A percentile compares a stretch with the other conserved stretches of the same genome.
Evolutionary conservation across 495 filamentous ascomycete species (phyloP).

Genomic region (Lineolata rhizophorae): DNA sequence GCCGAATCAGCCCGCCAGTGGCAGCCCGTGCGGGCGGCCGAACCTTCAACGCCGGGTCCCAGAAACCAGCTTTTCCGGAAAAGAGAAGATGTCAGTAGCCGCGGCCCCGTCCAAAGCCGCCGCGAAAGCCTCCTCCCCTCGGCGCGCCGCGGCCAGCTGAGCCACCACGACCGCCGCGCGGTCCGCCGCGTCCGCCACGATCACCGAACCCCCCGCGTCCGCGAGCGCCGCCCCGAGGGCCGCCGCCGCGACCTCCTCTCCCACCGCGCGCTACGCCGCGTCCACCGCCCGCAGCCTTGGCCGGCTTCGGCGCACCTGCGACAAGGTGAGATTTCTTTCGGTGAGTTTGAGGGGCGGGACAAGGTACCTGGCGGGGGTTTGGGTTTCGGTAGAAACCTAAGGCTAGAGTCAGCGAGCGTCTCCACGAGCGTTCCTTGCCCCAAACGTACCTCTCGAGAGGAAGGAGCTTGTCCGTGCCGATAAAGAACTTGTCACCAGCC

Average conservation of each 20-base stretch:
- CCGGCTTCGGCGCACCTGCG: slow-evolving; percentile 31
- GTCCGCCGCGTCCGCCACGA: slow-evolving; percentile 4
- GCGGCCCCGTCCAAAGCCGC: slow-evolving; percentile 1
- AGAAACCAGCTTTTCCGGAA: too few relatives aligned
- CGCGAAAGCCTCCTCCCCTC: background rate
- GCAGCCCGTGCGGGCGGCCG: too few relatives aligned
- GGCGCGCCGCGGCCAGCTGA: slow-evolving; percentile 8
- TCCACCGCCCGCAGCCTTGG: slow-evolving; percentile 28
- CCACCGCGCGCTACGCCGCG: slow-evolving; percentile 19
- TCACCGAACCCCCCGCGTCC: slow-evolving; percentile 5
- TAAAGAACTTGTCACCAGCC: slow-evolving; percentile 88
- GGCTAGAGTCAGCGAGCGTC: background rate
- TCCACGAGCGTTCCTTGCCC: background rate
- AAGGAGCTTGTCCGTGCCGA: slow-evolving; percentile 80
- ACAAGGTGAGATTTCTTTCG: background rate
- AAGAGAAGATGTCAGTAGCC: slow-evolving; percentile 2
- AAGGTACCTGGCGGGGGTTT: slow-evolving; percentile 51
- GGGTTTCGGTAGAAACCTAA: slow-evolving; percentile 78
- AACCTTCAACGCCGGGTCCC: too few relatives aligned
- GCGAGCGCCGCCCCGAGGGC: slow-evolving; percentile 3
- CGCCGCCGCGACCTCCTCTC: slow-evolving; percentile 12
- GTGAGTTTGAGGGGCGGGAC: slow-evolving; percentile 4
- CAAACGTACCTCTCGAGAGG: slow-evolving; percentile 55
- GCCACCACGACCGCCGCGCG: slow-evolving; percentile 5
- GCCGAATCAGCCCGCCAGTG: too few relatives aligned